These are phyloP conservation scores for Capsicum rhomboideum DNA, from an alignment of 257 asterid genomes.

Conservation along the genomic window DNA sequence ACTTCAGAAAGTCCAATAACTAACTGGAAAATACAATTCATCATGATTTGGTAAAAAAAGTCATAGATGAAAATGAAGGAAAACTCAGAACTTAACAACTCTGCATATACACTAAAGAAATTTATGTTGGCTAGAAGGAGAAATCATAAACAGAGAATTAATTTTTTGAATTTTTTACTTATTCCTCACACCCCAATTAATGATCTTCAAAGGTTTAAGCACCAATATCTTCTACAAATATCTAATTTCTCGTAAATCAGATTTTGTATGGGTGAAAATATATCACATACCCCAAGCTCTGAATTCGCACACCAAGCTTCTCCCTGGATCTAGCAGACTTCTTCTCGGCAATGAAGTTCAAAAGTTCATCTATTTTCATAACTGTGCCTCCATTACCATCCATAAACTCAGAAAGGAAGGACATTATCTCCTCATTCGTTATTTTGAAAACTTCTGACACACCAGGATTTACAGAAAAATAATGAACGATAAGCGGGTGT, in stretches of 20 bases:
- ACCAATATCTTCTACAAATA: background rate
- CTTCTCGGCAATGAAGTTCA: slow-evolving; percentile 52
- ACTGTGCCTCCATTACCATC: slow-evolving; percentile 24
- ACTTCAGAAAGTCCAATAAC: background rate
- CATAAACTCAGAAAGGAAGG: slow-evolving; percentile 60
- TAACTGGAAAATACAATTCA: background rate
- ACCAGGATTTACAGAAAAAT: slow-evolving; percentile 55
- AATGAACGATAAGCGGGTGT: slow-evolving; percentile 64
- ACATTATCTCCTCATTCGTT: slow-evolving; percentile 54
- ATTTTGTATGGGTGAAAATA: background rate
- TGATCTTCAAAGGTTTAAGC: background rate
- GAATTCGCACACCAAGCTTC: slow-evolving; percentile 70
- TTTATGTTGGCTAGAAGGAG: background rate
- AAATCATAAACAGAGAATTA: background rate
- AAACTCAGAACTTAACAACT: background rate
- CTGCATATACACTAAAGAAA: background rate
- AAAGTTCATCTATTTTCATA: slow-evolving; percentile 36
- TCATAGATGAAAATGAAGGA: background rate
- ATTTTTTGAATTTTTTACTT: background rate
- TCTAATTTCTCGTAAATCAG: background rate
- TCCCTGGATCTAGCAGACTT: slow-evolving; percentile 51
- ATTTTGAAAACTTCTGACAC: slow-evolving; percentile 49
- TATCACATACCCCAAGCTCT: slow-evolving; percentile 59
- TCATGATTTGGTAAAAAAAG: background rate
- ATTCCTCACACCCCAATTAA: background rate